Conservation (phyloP, 2,329 filamentous ascomycete species). For the Aspergillus quadrilineatus region DNA sequence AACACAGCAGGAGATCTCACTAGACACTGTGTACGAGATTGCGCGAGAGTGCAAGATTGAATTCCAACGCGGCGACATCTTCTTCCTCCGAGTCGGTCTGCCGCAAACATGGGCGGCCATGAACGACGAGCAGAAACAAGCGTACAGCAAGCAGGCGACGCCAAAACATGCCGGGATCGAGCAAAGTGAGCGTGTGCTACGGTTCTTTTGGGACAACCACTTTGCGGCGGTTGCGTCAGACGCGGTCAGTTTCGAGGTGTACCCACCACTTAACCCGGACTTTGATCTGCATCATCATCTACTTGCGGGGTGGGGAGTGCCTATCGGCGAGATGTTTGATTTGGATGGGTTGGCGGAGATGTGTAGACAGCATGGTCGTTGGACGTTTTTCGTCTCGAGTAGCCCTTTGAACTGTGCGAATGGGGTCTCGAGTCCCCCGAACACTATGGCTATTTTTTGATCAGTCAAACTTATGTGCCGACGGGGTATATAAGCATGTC, state of each 20-base stretch:
- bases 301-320: constrained; percentile 39
- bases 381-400: constrained; percentile 42
- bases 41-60: constrained; percentile 36
- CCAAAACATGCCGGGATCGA: constrained; percentile 40
- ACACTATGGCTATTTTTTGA: constrained; percentile 46
- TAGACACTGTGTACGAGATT: constrained; percentile 38
- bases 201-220: constrained; percentile 60
- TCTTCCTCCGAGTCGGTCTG: constrained; percentile 41
- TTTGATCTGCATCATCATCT: constrained; percentile 40
- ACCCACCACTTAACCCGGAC: constrained; percentile 37
- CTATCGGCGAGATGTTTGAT: constrained; percentile 44
- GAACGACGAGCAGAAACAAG: constrained; percentile 26
- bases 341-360: constrained; percentile 36
- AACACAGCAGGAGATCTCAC: constrained; percentile 32
- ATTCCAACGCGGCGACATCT: constrained; percentile 39
- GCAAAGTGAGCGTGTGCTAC: constrained; percentile 45
- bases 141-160: constrained; percentile 31
- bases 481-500: background rate
- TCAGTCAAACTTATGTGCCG: background rate
- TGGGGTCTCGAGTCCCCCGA: constrained; percentile 44
- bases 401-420: constrained; percentile 40
- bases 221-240: constrained; percentile 62
- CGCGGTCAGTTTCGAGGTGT: constrained; percentile 58
- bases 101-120: constrained; percentile 36
- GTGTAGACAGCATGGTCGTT: constrained; percentile 34